Percentiles rank a stretch among this genome's conserved stretches.
Conservation (phyloP, 805 yeast genomes). For the Barnettozyma siamensis region DNA sequence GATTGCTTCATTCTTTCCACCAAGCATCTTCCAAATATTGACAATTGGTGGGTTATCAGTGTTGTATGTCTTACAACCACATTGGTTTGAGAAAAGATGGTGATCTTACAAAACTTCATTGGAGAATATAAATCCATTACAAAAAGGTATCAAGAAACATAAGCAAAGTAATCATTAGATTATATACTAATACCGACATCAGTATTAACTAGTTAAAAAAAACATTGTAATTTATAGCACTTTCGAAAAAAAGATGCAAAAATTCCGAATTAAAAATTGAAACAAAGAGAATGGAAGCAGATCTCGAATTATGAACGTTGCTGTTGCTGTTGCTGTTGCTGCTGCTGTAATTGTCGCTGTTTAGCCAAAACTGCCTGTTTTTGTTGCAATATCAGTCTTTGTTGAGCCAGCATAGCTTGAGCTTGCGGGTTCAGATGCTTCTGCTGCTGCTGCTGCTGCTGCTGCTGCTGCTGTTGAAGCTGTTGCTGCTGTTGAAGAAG, state of each 20-base stretch:
- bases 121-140: too few species aligned
- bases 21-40: constrained; percentile 16
- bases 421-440: not conserved
- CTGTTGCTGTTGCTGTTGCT: constrained; percentile 5
- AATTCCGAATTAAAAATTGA: too few species aligned
- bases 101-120: too few species aligned
- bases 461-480: constrained; percentile 2
- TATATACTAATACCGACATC: too few species aligned
- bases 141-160: too few species aligned
- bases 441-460: constrained; percentile 3
- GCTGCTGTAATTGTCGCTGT: constrained; percentile 6
- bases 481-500: constrained; percentile 10
- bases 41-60: constrained; percentile 2
- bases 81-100: constrained; percentile 14
- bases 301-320: too few species aligned
- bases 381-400: constrained; percentile 7
- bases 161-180: too few species aligned
- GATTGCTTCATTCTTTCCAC: constrained; percentile 16
- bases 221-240: too few species aligned
- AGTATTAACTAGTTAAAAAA: not conserved
- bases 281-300: too few species aligned
- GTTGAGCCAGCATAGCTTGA: constrained; percentile 7
- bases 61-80: constrained; percentile 12
- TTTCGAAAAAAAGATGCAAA: too few species aligned
- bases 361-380: constrained; percentile 3